Conservation (phyloP, 148 eudicot species). For the Polygonum maritimum region DNA sequence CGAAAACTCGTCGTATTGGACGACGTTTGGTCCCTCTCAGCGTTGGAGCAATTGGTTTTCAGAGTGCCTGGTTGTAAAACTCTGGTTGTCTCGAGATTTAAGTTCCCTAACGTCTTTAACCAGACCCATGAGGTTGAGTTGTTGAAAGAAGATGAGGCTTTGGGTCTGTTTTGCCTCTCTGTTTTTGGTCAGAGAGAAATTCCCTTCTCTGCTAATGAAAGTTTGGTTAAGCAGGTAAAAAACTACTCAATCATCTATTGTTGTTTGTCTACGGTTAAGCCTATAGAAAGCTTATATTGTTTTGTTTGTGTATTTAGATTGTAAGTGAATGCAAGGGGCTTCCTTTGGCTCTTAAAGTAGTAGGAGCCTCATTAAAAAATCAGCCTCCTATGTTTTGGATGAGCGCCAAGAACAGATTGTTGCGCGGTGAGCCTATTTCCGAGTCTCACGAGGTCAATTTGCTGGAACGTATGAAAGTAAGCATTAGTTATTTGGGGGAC, state of each 20-base stretch:
- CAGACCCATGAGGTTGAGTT: slow-evolving; percentile 50
- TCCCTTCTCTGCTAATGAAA: slow-evolving; percentile 37
- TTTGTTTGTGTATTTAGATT: slow-evolving; percentile 27
- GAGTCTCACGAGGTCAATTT: slow-evolving; percentile 70
- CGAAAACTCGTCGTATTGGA: slow-evolving; percentile 56
- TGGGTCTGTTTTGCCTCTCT: slow-evolving; percentile 59
- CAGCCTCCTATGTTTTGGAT: slow-evolving; percentile 58
- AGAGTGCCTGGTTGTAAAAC: slow-evolving; percentile 61
- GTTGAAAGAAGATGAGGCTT: slow-evolving; percentile 55
- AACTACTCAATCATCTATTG: not conserved
- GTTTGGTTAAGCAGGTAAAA: slow-evolving; percentile 58
- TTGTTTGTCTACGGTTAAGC: not conserved
- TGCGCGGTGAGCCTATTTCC: slow-evolving; percentile 56
- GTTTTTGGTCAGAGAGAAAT: slow-evolving; percentile 51
- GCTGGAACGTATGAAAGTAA: slow-evolving; percentile 62
- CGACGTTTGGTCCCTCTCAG: slow-evolving; percentile 77
- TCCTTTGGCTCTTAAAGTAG: slow-evolving; percentile 79
- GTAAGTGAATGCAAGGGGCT: slow-evolving; percentile 78
- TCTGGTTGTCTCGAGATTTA: slow-evolving; percentile 63
- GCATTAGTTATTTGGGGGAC: slow-evolving; percentile 42
- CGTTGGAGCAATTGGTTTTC: slow-evolving; percentile 48
- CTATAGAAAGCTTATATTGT: not conserved
- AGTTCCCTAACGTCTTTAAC: slow-evolving; percentile 44
- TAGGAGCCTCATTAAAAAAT: slow-evolving; percentile 71
- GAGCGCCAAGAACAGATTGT: slow-evolving; percentile 63